Conservation (phyloP, 352 stramenopile genomes). For the Phytophthora sansomeana region DNA sequence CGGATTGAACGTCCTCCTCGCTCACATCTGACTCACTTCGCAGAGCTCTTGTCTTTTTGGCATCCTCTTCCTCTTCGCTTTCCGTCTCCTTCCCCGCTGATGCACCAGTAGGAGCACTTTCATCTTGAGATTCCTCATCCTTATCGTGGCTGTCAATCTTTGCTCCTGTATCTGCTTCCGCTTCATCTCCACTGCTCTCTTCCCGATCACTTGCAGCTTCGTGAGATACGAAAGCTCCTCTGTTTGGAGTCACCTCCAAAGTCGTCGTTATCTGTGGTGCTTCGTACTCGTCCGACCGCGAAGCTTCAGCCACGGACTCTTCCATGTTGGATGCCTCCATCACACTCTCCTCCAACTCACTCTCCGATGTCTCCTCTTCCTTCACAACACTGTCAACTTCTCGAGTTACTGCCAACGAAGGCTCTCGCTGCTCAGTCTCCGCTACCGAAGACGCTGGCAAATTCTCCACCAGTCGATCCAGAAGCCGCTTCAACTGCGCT, state of each 20-base stretch:
- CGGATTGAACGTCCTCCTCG: constrained; percentile 73
- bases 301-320: constrained; percentile 47
- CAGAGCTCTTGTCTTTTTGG: constrained; percentile 51
- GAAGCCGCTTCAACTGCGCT: constrained; percentile 63
- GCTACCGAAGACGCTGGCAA: constrained; percentile 15
- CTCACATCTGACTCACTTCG: constrained; percentile 61
- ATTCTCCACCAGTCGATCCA: constrained; percentile 72
- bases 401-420: not conserved
- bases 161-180: not conserved
- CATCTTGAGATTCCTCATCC: constrained; percentile 4
- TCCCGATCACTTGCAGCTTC: constrained; percentile 19
- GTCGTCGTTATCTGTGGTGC: not conserved
- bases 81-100: constrained; percentile 6
- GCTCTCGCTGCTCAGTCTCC: constrained; percentile 2
- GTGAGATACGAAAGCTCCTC: constrained; percentile 34
- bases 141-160: constrained; percentile 8
- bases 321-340: constrained; percentile 50
- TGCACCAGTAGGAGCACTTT: not conserved
- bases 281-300: constrained; percentile 37
- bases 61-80: constrained; percentile 35
- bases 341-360: constrained; percentile 46
- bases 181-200: constrained; percentile 10
- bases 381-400: constrained; percentile 22
- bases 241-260: constrained; percentile 16
- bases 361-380: constrained; percentile 26